Evolutionary conservation across 495 filamentous ascomycete genomes (phyloP).

Genomic region (Hyaloscypha hepaticicola): DNA sequence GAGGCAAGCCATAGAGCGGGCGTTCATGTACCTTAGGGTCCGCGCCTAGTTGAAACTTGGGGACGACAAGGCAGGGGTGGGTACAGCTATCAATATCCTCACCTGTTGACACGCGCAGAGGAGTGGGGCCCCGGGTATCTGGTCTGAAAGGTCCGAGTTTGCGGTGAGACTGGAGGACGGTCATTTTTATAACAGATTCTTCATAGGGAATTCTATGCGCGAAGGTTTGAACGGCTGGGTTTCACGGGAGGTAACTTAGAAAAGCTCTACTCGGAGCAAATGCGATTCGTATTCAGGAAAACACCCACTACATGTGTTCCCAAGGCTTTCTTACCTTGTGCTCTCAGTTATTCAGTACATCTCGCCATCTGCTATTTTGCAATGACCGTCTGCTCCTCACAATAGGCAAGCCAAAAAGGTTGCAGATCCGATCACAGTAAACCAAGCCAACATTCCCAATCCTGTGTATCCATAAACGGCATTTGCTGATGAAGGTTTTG

Average conservation of each 20-base stretch:
- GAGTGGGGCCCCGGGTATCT: too few species aligned
- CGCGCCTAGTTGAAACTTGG: background rate
- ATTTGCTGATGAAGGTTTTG: conserved; percentile 16
- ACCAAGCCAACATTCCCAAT: conserved; percentile 11
- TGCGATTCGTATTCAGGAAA: too few species aligned
- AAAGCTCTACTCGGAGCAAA: too few species aligned
- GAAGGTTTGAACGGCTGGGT: too few species aligned
- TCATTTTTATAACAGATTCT: too few species aligned
- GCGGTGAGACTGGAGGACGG: too few species aligned
- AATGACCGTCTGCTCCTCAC: background rate
- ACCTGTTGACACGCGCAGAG: too few species aligned
- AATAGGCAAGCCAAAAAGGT: conserved; percentile 17
- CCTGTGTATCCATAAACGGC: background rate
- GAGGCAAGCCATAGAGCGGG: background rate
- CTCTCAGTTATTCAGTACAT: background rate
- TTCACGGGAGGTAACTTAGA: too few species aligned
- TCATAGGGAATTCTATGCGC: too few species aligned
- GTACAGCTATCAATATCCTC: background rate
- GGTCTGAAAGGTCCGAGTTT: too few species aligned
- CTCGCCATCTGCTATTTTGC: background rate
- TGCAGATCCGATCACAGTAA: conserved; percentile 17
- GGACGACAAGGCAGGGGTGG: background rate
- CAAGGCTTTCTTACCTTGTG: too few species aligned
- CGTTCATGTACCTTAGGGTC: background rate
- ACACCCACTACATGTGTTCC: too few species aligned